Evolutionary conservation across 2,329 filamentous ascomycete genomes (phyloP).

Genomic region (Aspergillus novoparasiticus): DNA sequence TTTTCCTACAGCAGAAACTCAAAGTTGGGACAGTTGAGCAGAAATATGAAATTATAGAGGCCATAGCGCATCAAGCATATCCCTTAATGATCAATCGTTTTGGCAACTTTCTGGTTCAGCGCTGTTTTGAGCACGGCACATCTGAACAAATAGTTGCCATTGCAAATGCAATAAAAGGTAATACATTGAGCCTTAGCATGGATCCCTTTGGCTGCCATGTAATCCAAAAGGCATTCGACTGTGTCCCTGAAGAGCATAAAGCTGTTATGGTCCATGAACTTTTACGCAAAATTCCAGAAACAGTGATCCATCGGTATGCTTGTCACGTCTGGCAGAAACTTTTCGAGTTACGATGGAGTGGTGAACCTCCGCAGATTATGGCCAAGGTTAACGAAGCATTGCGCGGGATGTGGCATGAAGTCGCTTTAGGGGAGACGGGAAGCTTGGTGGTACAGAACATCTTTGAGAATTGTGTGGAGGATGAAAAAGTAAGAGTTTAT

Average conservation of each 20-base stretch:
- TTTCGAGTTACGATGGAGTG: slow-evolving; percentile 94
- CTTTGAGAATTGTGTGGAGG: slow-evolving; percentile 97
- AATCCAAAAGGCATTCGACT: slow-evolving; percentile 97
- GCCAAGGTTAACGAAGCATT: slow-evolving; percentile 95
- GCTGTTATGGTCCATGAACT: slow-evolving; percentile 98
- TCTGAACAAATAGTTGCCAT: slow-evolving; percentile 93
- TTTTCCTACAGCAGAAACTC: slow-evolving; percentile 98
- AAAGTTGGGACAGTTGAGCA: slow-evolving; percentile 94
- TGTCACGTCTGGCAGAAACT: slow-evolving; percentile 99
- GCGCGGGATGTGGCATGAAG: slow-evolving; percentile 97
- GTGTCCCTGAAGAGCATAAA: slow-evolving; percentile 96
- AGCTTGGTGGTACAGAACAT: slow-evolving; percentile 99
- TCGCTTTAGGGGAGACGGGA: slow-evolving; percentile 93
- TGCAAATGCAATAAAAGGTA: slow-evolving; percentile 89
- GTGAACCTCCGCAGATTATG: slow-evolving; percentile 97
- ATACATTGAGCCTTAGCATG: slow-evolving; percentile 93
- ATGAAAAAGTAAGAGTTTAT: slow-evolving; percentile 78
- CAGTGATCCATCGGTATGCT: slow-evolving; percentile 96
- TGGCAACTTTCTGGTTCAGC: slow-evolving; percentile 96
- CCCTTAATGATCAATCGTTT: slow-evolving; percentile 98
- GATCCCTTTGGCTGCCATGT: slow-evolving; percentile 98
- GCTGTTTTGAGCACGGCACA: slow-evolving; percentile 97
- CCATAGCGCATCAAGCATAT: slow-evolving; percentile 93
- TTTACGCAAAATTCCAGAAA: slow-evolving; percentile 91
- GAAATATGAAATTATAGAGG: slow-evolving; percentile 95